These are phyloP conservation scores for Zygosaccharomyces sapae DNA, from an alignment of 1,139 yeast species.

Conservation along the genomic window DNA sequence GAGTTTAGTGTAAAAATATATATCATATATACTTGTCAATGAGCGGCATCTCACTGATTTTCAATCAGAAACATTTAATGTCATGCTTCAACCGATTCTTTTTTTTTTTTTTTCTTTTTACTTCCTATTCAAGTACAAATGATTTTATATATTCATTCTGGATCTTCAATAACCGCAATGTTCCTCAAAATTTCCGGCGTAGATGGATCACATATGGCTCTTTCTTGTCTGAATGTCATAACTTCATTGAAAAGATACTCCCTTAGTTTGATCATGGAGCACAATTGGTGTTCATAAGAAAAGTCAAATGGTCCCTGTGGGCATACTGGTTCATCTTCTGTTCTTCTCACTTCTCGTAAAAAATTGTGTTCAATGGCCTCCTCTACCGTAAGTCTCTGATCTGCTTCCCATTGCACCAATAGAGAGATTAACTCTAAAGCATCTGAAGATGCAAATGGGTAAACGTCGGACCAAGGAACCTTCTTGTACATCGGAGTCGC, in stretches of 20 bases:
- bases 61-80: too few species aligned
- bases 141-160: slow-evolving; percentile 1
- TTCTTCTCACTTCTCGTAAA: slow-evolving; percentile 46
- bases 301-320: slow-evolving; percentile 49
- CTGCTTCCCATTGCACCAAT: slow-evolving; percentile 61
- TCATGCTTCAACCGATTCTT: too few species aligned
- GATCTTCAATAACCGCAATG: slow-evolving; percentile 8
- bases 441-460: slow-evolving; percentile 52
- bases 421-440: slow-evolving; percentile 48
- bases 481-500: slow-evolving; percentile 41
- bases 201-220: slow-evolving; percentile 7
- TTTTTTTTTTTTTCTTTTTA: background rate
- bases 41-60: too few species aligned
- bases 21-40: too few species aligned
- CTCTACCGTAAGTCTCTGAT: slow-evolving; percentile 45
- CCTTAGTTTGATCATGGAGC: slow-evolving; percentile 34
- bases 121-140: too few species aligned
- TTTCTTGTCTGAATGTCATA: slow-evolving; percentile 21
- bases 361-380: slow-evolving; percentile 53
- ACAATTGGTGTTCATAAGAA: slow-evolving; percentile 47
- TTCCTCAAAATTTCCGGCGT: slow-evolving; percentile 3
- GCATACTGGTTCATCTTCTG: slow-evolving; percentile 49
- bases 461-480: slow-evolving; percentile 47
- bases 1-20: too few species aligned
- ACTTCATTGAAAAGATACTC: slow-evolving; percentile 31